Evolutionary conservation across 2,329 filamentous ascomycete species (phyloP).

Genomic region (Atkinsonella texensis): DNA sequence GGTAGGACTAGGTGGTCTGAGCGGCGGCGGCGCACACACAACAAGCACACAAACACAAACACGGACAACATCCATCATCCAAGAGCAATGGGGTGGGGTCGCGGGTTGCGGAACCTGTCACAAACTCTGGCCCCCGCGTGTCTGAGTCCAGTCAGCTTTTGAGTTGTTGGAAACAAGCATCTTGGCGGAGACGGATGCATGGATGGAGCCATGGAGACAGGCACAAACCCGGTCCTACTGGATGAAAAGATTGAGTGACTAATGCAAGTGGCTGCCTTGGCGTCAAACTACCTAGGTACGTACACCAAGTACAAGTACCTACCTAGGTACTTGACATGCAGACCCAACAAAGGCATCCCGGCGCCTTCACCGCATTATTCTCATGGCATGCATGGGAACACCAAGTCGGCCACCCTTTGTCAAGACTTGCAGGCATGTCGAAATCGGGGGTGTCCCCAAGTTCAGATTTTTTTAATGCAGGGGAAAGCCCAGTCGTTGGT

Average conservation of each 20-base stretch:
- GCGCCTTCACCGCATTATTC: neutral
- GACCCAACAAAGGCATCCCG: neutral
- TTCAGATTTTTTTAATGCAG: conserved; percentile 1
- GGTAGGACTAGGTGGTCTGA: neutral
- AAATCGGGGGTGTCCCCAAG: neutral
- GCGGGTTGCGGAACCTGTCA: neutral
- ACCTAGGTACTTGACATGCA: neutral
- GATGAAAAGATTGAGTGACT: too few species aligned
- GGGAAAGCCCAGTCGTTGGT: neutral
- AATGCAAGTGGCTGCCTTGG: too few species aligned
- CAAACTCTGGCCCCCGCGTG: neutral
- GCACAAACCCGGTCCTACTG: neutral
- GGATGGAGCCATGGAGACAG: neutral
- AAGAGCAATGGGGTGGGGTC: too few species aligned
- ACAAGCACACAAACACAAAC: too few species aligned
- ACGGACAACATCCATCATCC: too few species aligned
- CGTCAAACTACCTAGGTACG: too few species aligned
- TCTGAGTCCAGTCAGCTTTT: neutral
- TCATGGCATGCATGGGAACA: neutral
- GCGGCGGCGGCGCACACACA: neutral
- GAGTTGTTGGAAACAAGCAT: neutral
- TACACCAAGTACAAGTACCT: too few species aligned
- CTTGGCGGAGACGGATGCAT: neutral
- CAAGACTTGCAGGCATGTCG: neutral
- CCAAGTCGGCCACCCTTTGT: neutral